Conservation (phyloP, 495 filamentous ascomycete species). For the Tuber calosporum region DNA sequence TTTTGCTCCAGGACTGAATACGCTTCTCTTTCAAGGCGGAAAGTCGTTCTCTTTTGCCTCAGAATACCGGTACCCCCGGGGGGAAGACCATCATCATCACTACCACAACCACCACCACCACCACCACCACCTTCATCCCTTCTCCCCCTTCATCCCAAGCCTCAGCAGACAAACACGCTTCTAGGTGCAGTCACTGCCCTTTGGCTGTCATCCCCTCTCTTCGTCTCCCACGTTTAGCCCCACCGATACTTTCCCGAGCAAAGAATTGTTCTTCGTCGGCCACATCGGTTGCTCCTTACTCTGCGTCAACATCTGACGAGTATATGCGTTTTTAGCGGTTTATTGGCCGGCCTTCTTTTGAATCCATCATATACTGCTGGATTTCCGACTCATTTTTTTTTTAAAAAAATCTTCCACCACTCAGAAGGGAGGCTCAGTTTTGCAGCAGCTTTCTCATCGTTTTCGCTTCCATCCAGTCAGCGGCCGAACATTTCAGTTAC, state of each 20-base stretch:
- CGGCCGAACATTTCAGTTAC: constrained; percentile 17
- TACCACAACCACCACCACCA: neutral
- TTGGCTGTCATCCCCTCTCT: constrained; percentile 18
- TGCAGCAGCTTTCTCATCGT: constrained; percentile 24
- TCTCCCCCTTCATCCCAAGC: constrained; percentile 17
- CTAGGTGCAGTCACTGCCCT: constrained; percentile 4
- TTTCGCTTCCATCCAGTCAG: constrained; percentile 10
- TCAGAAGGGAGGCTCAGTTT: neutral
- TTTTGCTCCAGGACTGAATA: neutral
- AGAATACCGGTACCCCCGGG: constrained; percentile 23
- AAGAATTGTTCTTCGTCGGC: constrained; percentile 9
- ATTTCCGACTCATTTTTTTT: constrained; percentile 8
- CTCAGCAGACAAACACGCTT: constrained; percentile 1
- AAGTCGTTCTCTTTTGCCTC: neutral
- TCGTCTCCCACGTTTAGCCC: constrained; percentile 20
- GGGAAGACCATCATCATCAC: constrained; percentile 27
- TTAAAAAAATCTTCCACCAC: too few relatives aligned
- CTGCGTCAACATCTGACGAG: constrained; percentile 31
- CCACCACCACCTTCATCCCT: constrained; percentile 9
- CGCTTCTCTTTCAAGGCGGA: neutral
- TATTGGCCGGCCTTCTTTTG: constrained; percentile 35
- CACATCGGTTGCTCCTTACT: constrained; percentile 21
- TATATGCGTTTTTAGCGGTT: constrained; percentile 34
- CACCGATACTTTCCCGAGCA: constrained; percentile 20
- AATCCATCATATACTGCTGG: constrained; percentile 33